phyloP scores from a whole-genome alignment of 73 alveolate genomes.

The Effrenium voratum region DNA sequence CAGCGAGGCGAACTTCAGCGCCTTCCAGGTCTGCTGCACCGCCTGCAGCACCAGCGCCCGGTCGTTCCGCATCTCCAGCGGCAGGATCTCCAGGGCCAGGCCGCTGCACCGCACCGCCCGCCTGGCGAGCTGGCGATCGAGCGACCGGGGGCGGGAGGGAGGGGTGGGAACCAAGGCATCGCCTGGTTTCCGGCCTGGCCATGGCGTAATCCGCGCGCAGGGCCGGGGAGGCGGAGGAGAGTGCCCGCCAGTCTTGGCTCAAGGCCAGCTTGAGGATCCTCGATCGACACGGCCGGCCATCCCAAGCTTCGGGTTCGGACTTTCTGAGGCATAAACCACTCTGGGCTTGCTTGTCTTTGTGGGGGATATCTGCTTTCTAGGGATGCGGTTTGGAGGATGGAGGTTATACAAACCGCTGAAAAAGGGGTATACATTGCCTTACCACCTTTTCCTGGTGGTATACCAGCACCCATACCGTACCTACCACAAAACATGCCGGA shows the following conservation, averaged over 20 bases:
- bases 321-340: no score
- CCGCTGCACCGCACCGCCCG: conserved; percentile 34
- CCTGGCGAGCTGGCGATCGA: conserved; percentile 22
- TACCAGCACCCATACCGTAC: no score
- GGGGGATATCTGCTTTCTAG: no score
- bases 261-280: conserved; percentile 48
- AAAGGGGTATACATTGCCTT: no score
- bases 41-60: conserved; percentile 64
- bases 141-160: conserved; percentile 20
- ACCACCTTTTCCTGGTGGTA: no score
- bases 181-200: no score
- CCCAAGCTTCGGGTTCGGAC: no score
- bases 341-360: no score
- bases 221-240: conserved; percentile 38
- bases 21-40: conserved; percentile 30
- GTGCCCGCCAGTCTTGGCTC: conserved; percentile 33
- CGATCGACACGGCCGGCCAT: no score
- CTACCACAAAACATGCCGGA: no score
- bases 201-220: conserved; percentile 17
- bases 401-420: no score
- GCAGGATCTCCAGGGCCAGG: conserved; percentile 26
- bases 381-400: no score
- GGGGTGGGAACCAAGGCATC: background rate
- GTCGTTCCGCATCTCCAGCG: conserved; percentile 44
- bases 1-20: conserved; percentile 31